A percentile compares a stretch with the other conserved stretches of the same genome.
Evolutionary conservation across 2,329 filamentous ascomycete species (phyloP).

Genomic region (Claviceps sp.): DNA sequence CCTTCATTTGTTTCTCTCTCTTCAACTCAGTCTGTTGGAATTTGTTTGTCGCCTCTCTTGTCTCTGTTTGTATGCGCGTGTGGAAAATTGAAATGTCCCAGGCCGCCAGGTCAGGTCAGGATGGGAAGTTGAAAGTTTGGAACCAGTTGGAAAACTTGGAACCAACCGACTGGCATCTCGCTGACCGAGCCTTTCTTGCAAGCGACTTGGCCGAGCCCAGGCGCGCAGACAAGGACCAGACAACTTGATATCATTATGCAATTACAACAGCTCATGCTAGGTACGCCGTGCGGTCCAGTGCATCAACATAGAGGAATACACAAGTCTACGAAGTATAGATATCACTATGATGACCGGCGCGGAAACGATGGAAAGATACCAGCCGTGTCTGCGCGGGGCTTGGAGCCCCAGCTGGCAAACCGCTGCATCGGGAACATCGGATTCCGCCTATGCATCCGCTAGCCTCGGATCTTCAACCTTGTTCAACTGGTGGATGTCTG

Average conservation of each 20-base stretch:
- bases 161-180: too few species aligned
- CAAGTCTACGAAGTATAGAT: not conserved
- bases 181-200: too few species aligned
- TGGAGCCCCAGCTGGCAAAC: not conserved
- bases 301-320: not conserved
- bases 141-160: too few species aligned
- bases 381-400: not conserved
- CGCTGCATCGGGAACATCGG: not conserved
- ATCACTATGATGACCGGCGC: not conserved
- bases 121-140: too few species aligned
- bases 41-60: too few species aligned
- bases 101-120: too few species aligned
- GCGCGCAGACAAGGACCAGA: not conserved
- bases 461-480: too few species aligned
- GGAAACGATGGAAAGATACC: not conserved
- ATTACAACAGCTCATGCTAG: not conserved
- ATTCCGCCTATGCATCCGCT: not conserved
- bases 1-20: too few species aligned
- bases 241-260: not conserved
- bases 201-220: too few species aligned
- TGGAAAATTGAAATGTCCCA: too few species aligned
- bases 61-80: too few species aligned
- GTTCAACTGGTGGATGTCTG: not conserved
- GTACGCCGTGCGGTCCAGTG: not conserved
- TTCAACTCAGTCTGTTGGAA: too few species aligned